These are phyloP conservation scores for Flammula alnicola DNA, from an alignment of 1,284 basidiomycete species.

Conservation along the genomic window DNA sequence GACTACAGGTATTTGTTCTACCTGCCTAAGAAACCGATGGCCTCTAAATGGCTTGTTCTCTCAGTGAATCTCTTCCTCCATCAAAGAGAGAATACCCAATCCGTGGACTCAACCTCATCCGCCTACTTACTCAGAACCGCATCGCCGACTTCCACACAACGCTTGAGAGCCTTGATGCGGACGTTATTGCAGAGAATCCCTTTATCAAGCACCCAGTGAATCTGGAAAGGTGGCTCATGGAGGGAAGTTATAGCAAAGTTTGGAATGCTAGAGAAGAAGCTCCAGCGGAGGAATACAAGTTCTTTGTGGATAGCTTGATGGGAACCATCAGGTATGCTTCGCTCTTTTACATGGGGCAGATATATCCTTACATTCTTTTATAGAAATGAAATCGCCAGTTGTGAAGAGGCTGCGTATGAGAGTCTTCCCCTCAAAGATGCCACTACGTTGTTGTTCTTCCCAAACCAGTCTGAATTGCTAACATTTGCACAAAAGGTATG, in stretches of 20 bases:
- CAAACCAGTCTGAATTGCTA: constrained; percentile 75
- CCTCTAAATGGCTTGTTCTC: constrained; percentile 7
- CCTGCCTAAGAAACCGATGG: neutral
- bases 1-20: constrained; percentile 67
- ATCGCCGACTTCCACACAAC: constrained; percentile 99
- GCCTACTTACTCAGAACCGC: constrained; percentile 93
- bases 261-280: constrained; percentile 94
- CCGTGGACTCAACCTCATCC: constrained; percentile 92
- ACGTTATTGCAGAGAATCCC: constrained; percentile 74
- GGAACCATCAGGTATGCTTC: constrained; percentile 83
- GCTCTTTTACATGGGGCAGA: neutral
- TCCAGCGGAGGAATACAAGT: constrained; percentile 86
- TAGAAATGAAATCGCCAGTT: constrained; percentile 93
- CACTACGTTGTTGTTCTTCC: constrained; percentile 88
- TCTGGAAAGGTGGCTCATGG: constrained; percentile 98
- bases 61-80: constrained; percentile 73
- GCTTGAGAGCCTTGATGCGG: constrained; percentile 89
- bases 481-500: constrained; percentile 77
- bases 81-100: constrained; percentile 90
- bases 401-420: constrained; percentile 90
- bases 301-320: constrained; percentile 91
- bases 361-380: neutral
- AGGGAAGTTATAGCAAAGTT: constrained; percentile 97
- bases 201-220: constrained; percentile 88
- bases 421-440: constrained; percentile 88